Base-by-base conservation (phyloP, 331 rosid genomes). In the Telfairia occidentalis region DNA sequence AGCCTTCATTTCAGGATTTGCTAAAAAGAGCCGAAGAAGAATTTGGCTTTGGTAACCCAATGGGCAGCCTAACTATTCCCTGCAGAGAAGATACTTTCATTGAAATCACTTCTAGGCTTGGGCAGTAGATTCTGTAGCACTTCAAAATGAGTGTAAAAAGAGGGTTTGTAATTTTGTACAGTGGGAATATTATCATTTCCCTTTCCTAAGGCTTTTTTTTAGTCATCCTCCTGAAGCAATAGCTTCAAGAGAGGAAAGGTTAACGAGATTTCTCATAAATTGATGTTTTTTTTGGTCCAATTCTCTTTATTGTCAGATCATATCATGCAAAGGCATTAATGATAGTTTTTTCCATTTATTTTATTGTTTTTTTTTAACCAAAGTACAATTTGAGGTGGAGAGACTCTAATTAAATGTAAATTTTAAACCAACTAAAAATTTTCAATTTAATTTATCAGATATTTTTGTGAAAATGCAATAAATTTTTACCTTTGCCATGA, bases 1-100 rank as follows among this genome's bases (percentile, higher is more conserved):
- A 79, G 23, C 43, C 77, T 53, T 40, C 59, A 29, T 79, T 79
- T 34, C 77, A 64, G 63, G 77, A 79, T 2, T 55, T 82, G 77
- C 76, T 50, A 6, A 50, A 19, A 16, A 30, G 63, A 48, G 65
- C 65, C 53, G 77, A 53, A 73, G 77, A 73, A 73, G 49, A 73
- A 30, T 52, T 52, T 50, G 38, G 66, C 26, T 53, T 50, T 73
- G 70, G 24, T 57, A 42, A 40, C 10, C 21, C 57, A 21, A 40
- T 71, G 46, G 72, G 79, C 2, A 37, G 55, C 63, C 23, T 71
- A 46, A 71, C 42, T 2, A 46, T 7, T 46, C 40, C 74, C 50
- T 8, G 57, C 9, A 45, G 38, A 69, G 74, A 45, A 43, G 57
- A 69, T 26, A 43, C 8, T 69, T 69, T 26, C 74, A 38, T 64